phyloP scores from a whole-genome alignment of 148 eudicot genomes.

The Vaccinium myrtillus region DNA sequence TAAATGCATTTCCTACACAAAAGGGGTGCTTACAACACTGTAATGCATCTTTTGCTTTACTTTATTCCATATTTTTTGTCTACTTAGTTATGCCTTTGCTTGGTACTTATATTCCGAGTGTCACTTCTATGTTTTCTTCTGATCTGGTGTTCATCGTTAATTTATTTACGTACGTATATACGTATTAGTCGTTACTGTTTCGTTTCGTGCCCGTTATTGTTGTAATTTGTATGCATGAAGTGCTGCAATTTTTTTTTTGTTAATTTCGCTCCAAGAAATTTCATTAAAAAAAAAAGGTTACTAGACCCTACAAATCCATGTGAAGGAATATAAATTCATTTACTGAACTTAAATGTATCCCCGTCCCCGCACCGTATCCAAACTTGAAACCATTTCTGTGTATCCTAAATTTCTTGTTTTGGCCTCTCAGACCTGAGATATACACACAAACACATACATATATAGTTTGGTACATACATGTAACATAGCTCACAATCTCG shows the following conservation, averaged over 20 bases:
- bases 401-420: neutral
- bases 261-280: neutral
- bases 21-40: neutral
- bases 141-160: neutral
- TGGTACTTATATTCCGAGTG: neutral
- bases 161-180: neutral
- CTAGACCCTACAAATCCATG: too few relatives aligned
- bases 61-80: neutral
- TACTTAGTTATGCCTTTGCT: neutral
- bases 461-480: neutral
- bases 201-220: neutral
- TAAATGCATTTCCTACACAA: neutral
- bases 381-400: too few relatives aligned
- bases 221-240: neutral
- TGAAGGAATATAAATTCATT: too few relatives aligned
- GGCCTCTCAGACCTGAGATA: neutral
- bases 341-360: too few relatives aligned
- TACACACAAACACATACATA: neutral
- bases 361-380: too few relatives aligned
- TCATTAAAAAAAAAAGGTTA: too few relatives aligned
- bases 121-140: neutral
- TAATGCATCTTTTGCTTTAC: neutral
- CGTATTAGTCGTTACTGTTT: neutral
- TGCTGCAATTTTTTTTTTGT: neutral
- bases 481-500: neutral